Evolutionary conservation across 164 flowering plant species (phyloP).

Genomic region (Dillenia turbinata): DNA sequence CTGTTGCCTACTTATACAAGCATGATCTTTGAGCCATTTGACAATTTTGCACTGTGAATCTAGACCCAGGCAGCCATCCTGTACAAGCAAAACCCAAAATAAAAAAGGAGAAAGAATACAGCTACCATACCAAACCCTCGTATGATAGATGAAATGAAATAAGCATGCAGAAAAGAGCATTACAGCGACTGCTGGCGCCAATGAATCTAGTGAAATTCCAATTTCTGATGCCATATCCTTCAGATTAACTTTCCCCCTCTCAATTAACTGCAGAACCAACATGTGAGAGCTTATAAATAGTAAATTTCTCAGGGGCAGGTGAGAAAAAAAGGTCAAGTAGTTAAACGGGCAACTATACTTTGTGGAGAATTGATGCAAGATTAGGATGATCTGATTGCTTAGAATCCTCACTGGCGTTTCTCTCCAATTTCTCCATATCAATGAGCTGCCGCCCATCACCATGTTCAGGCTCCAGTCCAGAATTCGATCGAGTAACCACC

Average conservation of each 20-base stretch:
- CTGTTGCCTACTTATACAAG: slow-evolving; percentile 31
- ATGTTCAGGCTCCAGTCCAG: slow-evolving; percentile 17
- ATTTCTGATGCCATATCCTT: slow-evolving; percentile 69
- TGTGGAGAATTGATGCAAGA: slow-evolving; percentile 44
- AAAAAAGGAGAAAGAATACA: slow-evolving; percentile 3
- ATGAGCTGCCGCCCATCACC: slow-evolving; percentile 22
- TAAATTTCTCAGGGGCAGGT: not conserved
- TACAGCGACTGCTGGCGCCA: slow-evolving; percentile 56
- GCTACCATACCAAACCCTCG: no score
- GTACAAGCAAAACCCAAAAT: slow-evolving; percentile 11
- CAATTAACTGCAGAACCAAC: slow-evolving; percentile 51
- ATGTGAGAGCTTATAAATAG: slow-evolving; percentile 3
- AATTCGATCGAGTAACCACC: slow-evolving; percentile 16
- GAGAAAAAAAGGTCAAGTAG: not conserved
- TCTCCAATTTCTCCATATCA: slow-evolving; percentile 19
- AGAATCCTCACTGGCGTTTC: slow-evolving; percentile 22
- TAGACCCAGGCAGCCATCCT: slow-evolving; percentile 43
- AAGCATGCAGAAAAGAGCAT: slow-evolving; percentile 3
- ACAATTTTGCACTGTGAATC: slow-evolving; percentile 55
- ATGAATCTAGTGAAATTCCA: slow-evolving; percentile 55
- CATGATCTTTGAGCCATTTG: slow-evolving; percentile 66
- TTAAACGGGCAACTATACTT: slow-evolving; percentile 37
- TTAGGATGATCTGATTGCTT: slow-evolving; percentile 25
- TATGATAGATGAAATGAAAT: no score
- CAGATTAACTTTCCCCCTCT: slow-evolving; percentile 57